A percentile compares a stretch with the other conserved stretches of the same genome.
These are phyloP conservation scores for Kodamaea plutei DNA, from an alignment of 1,139 yeast species.

Conservation along the genomic window DNA sequence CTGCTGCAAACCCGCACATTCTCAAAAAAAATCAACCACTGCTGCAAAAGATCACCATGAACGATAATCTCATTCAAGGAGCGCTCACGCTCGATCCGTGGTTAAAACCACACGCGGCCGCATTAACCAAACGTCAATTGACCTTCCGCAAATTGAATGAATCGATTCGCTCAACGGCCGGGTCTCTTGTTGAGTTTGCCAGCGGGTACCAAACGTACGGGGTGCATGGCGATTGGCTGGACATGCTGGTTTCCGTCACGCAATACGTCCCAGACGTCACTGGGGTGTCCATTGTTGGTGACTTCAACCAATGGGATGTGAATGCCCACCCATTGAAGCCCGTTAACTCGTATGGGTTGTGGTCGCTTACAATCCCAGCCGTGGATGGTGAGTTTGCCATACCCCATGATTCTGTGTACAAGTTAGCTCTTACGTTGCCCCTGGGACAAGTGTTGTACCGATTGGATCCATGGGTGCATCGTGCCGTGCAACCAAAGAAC, in stretches of 20 bases:
- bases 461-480: conserved; percentile 82
- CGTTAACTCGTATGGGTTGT: conserved; percentile 63
- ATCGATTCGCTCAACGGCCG: conserved; percentile 41
- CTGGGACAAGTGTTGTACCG: conserved; percentile 73
- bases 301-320: conserved; percentile 80
- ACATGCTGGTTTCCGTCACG: conserved; percentile 55
- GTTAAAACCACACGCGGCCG: conserved; percentile 74
- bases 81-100: conserved; percentile 78
- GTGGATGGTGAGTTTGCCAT: conserved; percentile 59
- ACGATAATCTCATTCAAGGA: conserved; percentile 41
- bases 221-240: conserved; percentile 53
- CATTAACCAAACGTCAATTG: conserved; percentile 37
- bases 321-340: conserved; percentile 51
- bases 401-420: conserved; percentile 76
- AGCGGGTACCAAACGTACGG: conserved; percentile 71
- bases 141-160: conserved; percentile 52
- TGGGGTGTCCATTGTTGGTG: conserved; percentile 77
- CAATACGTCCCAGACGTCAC: conserved; percentile 92
- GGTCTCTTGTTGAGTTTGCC: conserved; percentile 49
- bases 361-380: conserved; percentile 56
- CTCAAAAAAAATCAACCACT: too few relatives aligned
- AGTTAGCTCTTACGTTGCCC: conserved; percentile 62
- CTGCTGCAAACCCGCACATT: too few relatives aligned
- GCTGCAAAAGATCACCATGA: too few relatives aligned
- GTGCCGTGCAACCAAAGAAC: conserved; percentile 69